Percentiles rank a stretch among this genome's conserved stretches.
Conservation (phyloP, 352 stramenopile genomes). For the Phytopythium chamaehyphon region DNA sequence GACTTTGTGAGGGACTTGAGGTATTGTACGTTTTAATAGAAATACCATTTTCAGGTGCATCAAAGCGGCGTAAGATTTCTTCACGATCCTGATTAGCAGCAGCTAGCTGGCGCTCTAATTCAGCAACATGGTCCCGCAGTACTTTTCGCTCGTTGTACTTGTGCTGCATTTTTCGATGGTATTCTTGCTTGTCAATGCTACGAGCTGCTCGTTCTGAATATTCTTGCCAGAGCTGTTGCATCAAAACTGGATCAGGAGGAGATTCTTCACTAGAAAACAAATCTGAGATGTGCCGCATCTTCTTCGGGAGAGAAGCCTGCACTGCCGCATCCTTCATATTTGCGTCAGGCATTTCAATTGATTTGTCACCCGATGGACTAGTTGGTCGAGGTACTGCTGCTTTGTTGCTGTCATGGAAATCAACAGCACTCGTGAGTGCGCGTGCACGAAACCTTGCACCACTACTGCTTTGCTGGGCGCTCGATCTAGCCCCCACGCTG, state of each 20-base stretch:
- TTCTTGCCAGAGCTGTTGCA: slow-evolving; percentile 62
- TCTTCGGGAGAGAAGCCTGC: background rate
- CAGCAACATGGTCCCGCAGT: slow-evolving; percentile 42
- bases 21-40: background rate
- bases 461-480: background rate
- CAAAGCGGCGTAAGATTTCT: slow-evolving; percentile 5
- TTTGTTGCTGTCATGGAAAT: slow-evolving; percentile 9
- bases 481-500: slow-evolving; percentile 7
- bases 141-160: slow-evolving; percentile 59
- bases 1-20: background rate
- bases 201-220: slow-evolving; percentile 44
- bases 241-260: slow-evolving; percentile 28
- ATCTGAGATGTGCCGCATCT: background rate
- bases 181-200: slow-evolving; percentile 35
- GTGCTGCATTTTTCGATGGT: slow-evolving; percentile 72
- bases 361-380: slow-evolving; percentile 3
- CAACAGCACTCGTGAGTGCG: slow-evolving; percentile 4
- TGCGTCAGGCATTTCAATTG: background rate
- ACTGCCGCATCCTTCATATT: background rate
- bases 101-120: slow-evolving; percentile 43
- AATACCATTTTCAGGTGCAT: no score
- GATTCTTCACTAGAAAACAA: background rate
- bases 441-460: slow-evolving; percentile 27
- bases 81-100: slow-evolving; percentile 28
- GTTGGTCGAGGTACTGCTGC: slow-evolving; percentile 7